Evolutionary conservation across 371 early-diverging fungal species (phyloP).

Genomic region (Parasitella parasitica): DNA sequence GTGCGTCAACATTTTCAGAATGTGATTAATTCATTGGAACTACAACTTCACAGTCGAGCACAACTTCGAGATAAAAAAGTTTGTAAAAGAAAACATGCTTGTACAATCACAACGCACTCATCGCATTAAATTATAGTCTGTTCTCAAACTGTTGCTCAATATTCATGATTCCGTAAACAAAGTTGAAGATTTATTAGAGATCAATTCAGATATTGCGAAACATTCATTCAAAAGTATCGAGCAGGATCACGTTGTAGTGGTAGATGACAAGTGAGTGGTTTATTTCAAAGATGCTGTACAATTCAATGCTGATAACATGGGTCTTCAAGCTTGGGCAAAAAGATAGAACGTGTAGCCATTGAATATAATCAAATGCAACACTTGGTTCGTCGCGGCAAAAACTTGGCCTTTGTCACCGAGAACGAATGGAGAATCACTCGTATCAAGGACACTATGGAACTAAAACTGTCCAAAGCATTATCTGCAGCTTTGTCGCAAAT

Average conservation of each 20-base stretch:
- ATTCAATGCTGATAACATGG: no score
- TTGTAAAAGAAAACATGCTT: background rate
- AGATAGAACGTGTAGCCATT: constrained; percentile 83
- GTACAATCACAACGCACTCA: background rate
- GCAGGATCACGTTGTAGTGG: constrained; percentile 4
- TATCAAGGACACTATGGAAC: constrained; percentile 72
- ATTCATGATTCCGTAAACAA: constrained; percentile 77
- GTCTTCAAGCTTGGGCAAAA: constrained; percentile 47
- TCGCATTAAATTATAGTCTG: constrained; percentile 34
- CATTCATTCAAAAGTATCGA: constrained; percentile 1
- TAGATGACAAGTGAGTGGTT: constrained; percentile 19
- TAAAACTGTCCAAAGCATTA: constrained; percentile 53
- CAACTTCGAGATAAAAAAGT: constrained; percentile 73
- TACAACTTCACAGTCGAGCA: constrained; percentile 62
- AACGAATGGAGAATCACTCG: constrained; percentile 77
- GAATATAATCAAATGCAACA: constrained; percentile 86
- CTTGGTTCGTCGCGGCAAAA: constrained; percentile 66
- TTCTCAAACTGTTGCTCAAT: constrained; percentile 65
- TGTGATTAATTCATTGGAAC: constrained; percentile 56
- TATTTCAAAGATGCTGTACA: background rate
- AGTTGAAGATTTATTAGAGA: constrained; percentile 70
- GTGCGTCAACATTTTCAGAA: constrained; percentile 53
- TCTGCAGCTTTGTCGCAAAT: constrained; percentile 50
- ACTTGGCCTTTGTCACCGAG: constrained; percentile 69
- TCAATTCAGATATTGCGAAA: constrained; percentile 43